phyloP scores from a whole-genome alignment of 805 yeast genomes.

The Lachancea cidri region DNA sequence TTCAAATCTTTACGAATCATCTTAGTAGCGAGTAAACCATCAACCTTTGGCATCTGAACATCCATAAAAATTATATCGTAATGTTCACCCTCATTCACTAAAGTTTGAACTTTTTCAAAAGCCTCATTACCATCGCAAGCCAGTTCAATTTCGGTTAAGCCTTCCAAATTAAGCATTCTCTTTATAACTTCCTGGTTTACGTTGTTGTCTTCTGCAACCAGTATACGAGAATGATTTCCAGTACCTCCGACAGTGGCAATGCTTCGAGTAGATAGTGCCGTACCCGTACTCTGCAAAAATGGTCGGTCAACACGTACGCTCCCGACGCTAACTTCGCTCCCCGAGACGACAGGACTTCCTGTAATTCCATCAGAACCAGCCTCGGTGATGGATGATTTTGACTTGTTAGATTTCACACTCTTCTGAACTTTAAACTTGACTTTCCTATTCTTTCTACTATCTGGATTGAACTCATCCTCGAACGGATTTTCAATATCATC shows the following conservation, averaged over 20 bases:
- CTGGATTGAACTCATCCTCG: constrained; percentile 64
- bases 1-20: constrained; percentile 59
- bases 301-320: constrained; percentile 29
- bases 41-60: constrained; percentile 93
- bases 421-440: constrained; percentile 34
- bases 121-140: constrained; percentile 94
- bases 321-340: constrained; percentile 12
- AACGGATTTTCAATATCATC: constrained; percentile 38
- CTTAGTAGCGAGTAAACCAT: constrained; percentile 81
- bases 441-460: constrained; percentile 46
- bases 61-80: constrained; percentile 90
- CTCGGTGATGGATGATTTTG: constrained; percentile 17
- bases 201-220: constrained; percentile 90
- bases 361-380: not conserved
- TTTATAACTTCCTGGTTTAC: constrained; percentile 93
- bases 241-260: constrained; percentile 22
- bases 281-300: constrained; percentile 37
- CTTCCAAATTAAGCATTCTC: constrained; percentile 83
- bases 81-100: constrained; percentile 36
- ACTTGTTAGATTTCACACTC: constrained; percentile 18
- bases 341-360: constrained; percentile 5
- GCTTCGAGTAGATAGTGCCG: constrained; percentile 31
- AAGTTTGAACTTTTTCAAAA: constrained; percentile 53
- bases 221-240: constrained; percentile 36
- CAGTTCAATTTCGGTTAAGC: constrained; percentile 60